Conservation (phyloP, 208 protist genomes). For the Trypanosoma caninum region DNA sequence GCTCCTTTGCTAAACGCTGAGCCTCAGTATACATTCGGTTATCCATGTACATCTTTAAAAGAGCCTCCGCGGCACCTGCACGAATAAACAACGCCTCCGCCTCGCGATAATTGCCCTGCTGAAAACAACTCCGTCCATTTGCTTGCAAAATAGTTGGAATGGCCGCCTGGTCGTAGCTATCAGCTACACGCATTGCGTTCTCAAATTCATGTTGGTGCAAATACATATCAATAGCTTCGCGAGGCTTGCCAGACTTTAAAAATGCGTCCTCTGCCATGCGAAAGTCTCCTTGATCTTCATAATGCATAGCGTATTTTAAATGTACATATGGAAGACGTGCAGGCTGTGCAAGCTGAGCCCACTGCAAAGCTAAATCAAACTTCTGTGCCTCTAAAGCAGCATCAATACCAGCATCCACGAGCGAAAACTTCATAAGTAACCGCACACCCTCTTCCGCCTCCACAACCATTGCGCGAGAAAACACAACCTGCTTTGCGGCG, state of each 20-base stretch:
- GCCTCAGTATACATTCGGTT: conserved; percentile 91
- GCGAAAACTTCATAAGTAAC: conserved; percentile 93
- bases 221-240: conserved; percentile 97
- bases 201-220: conserved; percentile 96
- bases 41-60: conserved; percentile 95
- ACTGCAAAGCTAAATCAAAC: conserved; percentile 95
- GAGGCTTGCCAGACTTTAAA: conserved; percentile 94
- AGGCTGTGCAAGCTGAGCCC: conserved; percentile 87
- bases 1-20: conserved; percentile 87
- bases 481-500: conserved; percentile 93
- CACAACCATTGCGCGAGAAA: conserved; percentile 89
- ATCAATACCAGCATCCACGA: conserved; percentile 95
- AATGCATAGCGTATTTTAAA: conserved; percentile 96
- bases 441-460: conserved; percentile 94
- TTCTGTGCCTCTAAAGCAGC: conserved; percentile 91
- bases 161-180: conserved; percentile 87
- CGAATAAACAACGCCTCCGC: conserved; percentile 91
- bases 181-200: conserved; percentile 95
- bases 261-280: conserved; percentile 96
- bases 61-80: conserved; percentile 90
- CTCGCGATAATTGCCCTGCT: conserved; percentile 88
- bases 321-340: conserved; percentile 95
- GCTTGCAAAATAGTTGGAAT: conserved; percentile 86
- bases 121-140: conserved; percentile 84
- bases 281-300: conserved; percentile 96